Evolutionary conservation across 2,329 filamentous ascomycete genomes (phyloP).

Genomic region (Alternaria burnsii): DNA sequence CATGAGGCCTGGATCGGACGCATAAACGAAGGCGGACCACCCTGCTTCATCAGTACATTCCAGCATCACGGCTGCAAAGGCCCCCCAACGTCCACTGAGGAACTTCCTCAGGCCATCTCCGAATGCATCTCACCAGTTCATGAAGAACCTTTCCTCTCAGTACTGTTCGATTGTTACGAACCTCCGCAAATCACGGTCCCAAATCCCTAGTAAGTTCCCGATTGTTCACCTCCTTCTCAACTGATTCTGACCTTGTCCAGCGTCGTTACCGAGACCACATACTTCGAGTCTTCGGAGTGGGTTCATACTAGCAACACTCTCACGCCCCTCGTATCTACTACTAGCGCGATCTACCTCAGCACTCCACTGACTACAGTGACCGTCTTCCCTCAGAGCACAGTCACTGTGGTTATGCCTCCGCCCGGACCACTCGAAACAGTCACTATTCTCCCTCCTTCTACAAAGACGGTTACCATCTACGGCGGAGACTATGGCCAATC

Average conservation of each 20-base stretch:
- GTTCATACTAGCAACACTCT: neutral
- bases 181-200: neutral
- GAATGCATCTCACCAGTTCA: slow-evolving; percentile 10
- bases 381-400: neutral
- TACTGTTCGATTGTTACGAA: slow-evolving; percentile 25
- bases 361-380: neutral
- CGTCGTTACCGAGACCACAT: neutral
- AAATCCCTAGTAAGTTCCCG: neutral
- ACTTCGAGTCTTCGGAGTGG: neutral
- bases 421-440: neutral
- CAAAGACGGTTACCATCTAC: neutral
- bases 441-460: neutral
- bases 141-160: slow-evolving; percentile 17
- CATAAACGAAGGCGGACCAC: slow-evolving; percentile 20
- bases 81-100: neutral
- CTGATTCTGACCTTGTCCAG: neutral
- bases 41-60: slow-evolving; percentile 28
- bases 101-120: slow-evolving; percentile 15
- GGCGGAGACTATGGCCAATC: neutral
- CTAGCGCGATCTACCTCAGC: neutral
- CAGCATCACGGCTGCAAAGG: slow-evolving; percentile 14
- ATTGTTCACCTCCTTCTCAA: neutral
- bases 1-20: slow-evolving; percentile 9
- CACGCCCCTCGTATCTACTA: neutral
- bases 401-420: neutral